phyloP scores from a whole-genome alignment of 2,329 filamentous ascomycete genomes.

The Aureobasidium musti region DNA sequence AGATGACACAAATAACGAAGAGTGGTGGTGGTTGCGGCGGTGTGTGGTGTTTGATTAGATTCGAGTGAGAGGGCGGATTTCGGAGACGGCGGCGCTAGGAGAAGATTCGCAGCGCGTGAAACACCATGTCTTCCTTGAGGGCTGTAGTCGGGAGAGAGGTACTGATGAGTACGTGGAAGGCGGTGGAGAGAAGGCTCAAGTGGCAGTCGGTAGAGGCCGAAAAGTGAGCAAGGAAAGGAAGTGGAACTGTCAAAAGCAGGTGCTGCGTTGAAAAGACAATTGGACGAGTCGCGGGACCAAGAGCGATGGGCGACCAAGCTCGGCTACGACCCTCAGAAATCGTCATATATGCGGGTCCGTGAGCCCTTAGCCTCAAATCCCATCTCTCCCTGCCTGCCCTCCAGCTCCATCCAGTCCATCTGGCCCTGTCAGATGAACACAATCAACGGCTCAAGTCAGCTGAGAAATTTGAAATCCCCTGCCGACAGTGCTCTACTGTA shows the following conservation, averaged over 20 bases:
- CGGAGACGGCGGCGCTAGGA: constrained; percentile 24
- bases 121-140: constrained; percentile 27
- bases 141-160: background rate
- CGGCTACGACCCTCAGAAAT: constrained; percentile 16
- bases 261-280: constrained; percentile 21
- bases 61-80: constrained; percentile 18
- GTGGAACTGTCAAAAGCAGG: constrained; percentile 25
- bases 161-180: background rate
- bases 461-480: constrained; percentile 9
- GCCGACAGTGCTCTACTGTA: background rate
- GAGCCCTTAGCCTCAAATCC: constrained; percentile 12
- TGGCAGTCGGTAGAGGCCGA: constrained; percentile 4
- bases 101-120: constrained; percentile 11
- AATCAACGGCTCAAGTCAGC: constrained; percentile 17
- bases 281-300: constrained; percentile 11
- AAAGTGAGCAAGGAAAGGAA: constrained; percentile 11
- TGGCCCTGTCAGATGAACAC: constrained; percentile 18
- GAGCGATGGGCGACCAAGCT: constrained; percentile 15
- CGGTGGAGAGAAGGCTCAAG: background rate
- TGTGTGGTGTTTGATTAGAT: constrained; percentile 27
- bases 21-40: background rate
- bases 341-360: constrained; percentile 22
- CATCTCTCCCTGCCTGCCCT: constrained; percentile 6
- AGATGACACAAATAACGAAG: constrained; percentile 14
- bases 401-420: background rate